Evolutionary conservation across 495 filamentous ascomycete genomes (phyloP), one percentile per base, ranked within the genome.

Genomic region (Xylaria flabelliformis): DNA sequence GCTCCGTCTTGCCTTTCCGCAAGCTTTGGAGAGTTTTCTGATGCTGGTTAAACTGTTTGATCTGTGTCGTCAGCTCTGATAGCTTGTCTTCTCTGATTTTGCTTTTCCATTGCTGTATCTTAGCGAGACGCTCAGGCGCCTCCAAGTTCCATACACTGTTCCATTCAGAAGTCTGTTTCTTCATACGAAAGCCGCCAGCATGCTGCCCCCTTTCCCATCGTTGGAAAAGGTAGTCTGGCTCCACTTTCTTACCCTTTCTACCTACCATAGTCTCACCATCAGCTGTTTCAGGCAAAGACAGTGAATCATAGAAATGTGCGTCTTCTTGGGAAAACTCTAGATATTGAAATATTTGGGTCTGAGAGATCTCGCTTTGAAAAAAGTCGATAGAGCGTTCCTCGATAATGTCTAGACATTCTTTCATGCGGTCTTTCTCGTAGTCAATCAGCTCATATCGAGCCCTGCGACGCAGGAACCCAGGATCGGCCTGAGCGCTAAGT

Each of bases 311-410:
- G 73, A 87, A 93, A 2, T 81, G 79, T 0, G 75, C 69, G 29
- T 89, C 85, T 13, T 88, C 82, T 3, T 82, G 76, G 0, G 80
- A 79, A 75, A 94, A 94, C 72, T 93, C 88, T 1, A 93, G 81
- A 72, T 86, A 87, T 8, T 91, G 87, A n/a, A 92, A 76, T 0
- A 95, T 58, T 1, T 85, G 73, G 9, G 34, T 4, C 29, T 58
- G 0, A 21, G 76, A 42, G 4, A 26, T 24, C 19, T 32, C 26
- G 26, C 21, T 19, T 53, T 34, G 26, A 32, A 66, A 66, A 19
- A 51, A 75, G 3, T 50, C 36, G 3, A 69, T 44, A 9, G 80
- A 77, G 3, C 65, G 36, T 5, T 74, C 34, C 0, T 69, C 34
- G 1, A 82, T 66, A 15, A 69, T 69, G 0, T 24, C 51, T 0